These are phyloP conservation scores for Sclerotinia sclerotiorum DNA, from an alignment of 2,329 filamentous ascomycete species.

Conservation along the genomic window DNA sequence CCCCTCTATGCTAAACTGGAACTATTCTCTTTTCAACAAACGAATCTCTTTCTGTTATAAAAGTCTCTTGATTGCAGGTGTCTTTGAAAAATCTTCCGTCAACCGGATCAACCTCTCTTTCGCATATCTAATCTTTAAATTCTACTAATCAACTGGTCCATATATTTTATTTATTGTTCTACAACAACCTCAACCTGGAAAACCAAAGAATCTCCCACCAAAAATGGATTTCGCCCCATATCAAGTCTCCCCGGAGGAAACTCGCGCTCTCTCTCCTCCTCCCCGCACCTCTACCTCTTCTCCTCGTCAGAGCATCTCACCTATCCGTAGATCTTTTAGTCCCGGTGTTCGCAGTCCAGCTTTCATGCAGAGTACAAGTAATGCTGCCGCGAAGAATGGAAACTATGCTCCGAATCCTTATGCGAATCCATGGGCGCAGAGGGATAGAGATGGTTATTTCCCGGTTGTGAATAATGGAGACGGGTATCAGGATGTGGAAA, in stretches of 20 bases:
- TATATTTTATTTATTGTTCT: neutral
- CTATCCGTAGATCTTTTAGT: slow-evolving; percentile 49
- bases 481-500: slow-evolving; percentile 16
- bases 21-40: slow-evolving; percentile 3
- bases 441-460: slow-evolving; percentile 27
- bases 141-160: neutral
- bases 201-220: neutral
- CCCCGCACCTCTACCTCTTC: slow-evolving; percentile 34
- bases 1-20: neutral
- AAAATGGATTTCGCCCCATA: slow-evolving; percentile 94
- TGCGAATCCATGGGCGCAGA: slow-evolving; percentile 25
- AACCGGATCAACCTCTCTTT: neutral
- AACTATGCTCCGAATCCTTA: slow-evolving; percentile 21
- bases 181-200: neutral
- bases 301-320: slow-evolving; percentile 53
- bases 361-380: slow-evolving; percentile 17
- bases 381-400: slow-evolving; percentile 32
- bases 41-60: neutral
- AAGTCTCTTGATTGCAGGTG: neutral
- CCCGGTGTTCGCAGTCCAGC: slow-evolving; percentile 44
- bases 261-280: slow-evolving; percentile 75
- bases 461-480: slow-evolving; percentile 14
- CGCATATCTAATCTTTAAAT: neutral
- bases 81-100: neutral
- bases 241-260: slow-evolving; percentile 86